phyloP scores from a whole-genome alignment of 2,329 filamentous ascomycete genomes.

The Fusarium transvaalense region DNA sequence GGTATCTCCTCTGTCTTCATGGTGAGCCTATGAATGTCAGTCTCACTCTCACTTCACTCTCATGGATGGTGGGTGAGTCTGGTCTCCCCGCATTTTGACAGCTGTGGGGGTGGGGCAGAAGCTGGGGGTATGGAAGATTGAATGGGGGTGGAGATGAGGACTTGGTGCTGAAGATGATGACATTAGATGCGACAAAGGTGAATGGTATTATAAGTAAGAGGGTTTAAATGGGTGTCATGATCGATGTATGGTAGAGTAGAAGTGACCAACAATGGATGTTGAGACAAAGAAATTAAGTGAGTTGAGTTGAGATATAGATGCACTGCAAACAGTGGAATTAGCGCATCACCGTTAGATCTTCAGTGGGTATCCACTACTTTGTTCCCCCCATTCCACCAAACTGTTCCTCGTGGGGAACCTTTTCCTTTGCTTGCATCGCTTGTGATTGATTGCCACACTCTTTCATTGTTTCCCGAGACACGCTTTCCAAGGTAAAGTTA shows the following conservation, averaged over 20 bases:
- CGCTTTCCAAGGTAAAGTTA: background rate
- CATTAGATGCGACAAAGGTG: no score
- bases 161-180: no score
- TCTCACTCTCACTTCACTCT: background rate
- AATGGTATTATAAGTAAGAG: no score
- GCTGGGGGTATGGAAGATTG: conserved; percentile 16
- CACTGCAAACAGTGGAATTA: background rate
- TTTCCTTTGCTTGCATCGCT: background rate
- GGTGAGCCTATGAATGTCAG: conserved; percentile 4
- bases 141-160: conserved; percentile 34
- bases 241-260: no score
- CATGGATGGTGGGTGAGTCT: background rate
- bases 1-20: background rate
- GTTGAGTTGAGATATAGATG: background rate
- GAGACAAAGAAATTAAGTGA: background rate
- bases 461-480: background rate
- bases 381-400: background rate
- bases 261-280: no score
- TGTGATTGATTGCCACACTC: background rate
- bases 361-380: background rate
- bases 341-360: background rate
- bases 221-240: no score
- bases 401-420: background rate
- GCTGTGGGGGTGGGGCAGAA: conserved; percentile 40
- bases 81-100: conserved; percentile 35